Evolutionary conservation across 768 basidiomycete species (phyloP), one percentile per base, ranked within the genome.

Genomic region (Amyloporia xantha): DNA sequence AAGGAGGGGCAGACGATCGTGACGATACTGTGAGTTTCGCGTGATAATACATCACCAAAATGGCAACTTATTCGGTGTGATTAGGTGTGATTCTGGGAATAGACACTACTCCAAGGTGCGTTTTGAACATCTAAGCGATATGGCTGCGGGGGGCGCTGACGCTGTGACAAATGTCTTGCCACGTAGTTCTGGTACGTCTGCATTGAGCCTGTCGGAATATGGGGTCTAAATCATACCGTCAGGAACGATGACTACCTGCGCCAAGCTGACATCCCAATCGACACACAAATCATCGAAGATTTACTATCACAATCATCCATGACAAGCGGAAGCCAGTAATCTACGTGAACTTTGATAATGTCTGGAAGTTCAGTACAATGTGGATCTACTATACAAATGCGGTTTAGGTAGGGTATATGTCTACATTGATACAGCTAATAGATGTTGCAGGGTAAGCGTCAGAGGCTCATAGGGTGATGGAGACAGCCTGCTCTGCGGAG

Each of bases 21-120:
- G 21, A 99, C 95, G 0, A 81, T 98, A 44, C 57, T 98, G 86
- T 96, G 60, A 50, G 79, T 66, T 43, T 52, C 38, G 9, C 38
- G 9, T n/a, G n/a, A n/a, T n/a, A n/a, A 15, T 13, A 28, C 2
- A 11, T 20, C n/a, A n/a, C n/a, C n/a, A n/a, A n/a, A n/a, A n/a
- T n/a, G n/a, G 23, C 20, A 5, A 13, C 15, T 15, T 23, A 1
- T 39, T 11, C 10, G 12, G 17, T 26, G 41, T 12, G n/a, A n/a
- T 21, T 47, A 89, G 87, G 41, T 94, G 92, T 60, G 95, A 98
- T 65, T 90, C 91, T 7, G 95, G 95, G 0, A 81, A 69, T 38
- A 73, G 95, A 47, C 94, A 98, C 72, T 91, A 93, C 65, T 94
- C 91, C 47, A 96, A 94, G 78, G 89, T 90, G 53, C 12, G 68